phyloP scores from a whole-genome alignment of 164 flowering plant species.

The Saururus chinensis region DNA sequence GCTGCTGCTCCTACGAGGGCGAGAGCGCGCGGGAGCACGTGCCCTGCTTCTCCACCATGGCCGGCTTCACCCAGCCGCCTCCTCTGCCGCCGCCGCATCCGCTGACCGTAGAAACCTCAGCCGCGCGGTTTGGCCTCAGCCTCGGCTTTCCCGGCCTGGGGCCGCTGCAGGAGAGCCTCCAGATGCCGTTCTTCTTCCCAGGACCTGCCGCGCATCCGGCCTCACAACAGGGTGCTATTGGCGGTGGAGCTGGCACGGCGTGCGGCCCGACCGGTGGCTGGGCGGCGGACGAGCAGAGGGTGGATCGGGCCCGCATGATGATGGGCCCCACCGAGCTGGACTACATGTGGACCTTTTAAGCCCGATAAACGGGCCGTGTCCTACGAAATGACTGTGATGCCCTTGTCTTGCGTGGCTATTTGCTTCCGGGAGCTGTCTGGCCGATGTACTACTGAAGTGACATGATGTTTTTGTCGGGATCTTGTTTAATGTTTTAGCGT shows the following conservation, averaged over 20 bases:
- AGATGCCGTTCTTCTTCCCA: constrained; percentile 47
- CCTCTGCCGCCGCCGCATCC: not conserved
- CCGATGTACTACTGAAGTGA: too few relatives aligned
- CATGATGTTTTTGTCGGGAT: too few relatives aligned
- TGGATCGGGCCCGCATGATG: constrained; percentile 4
- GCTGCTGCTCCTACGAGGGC: constrained; percentile 41
- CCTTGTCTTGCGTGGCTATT: not conserved
- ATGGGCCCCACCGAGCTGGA: constrained; percentile 53
- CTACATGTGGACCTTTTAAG: constrained; percentile 65
- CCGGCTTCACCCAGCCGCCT: constrained; percentile 10
- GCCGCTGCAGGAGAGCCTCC: constrained; percentile 69
- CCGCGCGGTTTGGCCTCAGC: constrained; percentile 5
- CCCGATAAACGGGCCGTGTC: too few relatives aligned
- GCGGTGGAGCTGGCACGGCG: too few relatives aligned
- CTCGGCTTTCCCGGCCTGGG: constrained; percentile 50
- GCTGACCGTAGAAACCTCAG: constrained; percentile 3
- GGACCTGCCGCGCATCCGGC: constrained; percentile 10
- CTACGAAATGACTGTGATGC: not conserved
- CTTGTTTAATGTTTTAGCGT: too few relatives aligned
- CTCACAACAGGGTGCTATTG: too few relatives aligned
- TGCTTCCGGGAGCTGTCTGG: too few relatives aligned
- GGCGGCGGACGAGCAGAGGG: constrained; percentile 23
- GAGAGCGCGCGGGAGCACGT: constrained; percentile 57
- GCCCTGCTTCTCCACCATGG: constrained; percentile 95
- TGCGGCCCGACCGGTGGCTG: constrained; percentile 13